Percentiles rank a stretch among this genome's conserved stretches.
Conservation (phyloP, 2,329 filamentous ascomycete genomes). For the Ilyonectria destructans region DNA sequence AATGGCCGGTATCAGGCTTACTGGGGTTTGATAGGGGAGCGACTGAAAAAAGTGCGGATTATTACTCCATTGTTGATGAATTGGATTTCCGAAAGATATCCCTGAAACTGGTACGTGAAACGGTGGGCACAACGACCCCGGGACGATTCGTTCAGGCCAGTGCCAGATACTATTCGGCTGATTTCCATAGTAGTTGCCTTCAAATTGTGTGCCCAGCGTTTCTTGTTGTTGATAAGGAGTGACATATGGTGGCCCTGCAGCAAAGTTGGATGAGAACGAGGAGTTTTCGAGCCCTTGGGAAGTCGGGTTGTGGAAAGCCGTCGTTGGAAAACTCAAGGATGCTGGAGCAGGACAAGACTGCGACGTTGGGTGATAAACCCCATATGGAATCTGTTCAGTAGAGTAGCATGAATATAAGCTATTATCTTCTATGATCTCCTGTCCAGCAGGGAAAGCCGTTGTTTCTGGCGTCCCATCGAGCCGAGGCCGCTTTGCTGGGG, state of each 20-base stretch:
- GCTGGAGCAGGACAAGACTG: not conserved
- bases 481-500: constrained; percentile 12
- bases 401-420: too few relatives aligned
- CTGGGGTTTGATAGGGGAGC: not conserved
- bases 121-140: not conserved
- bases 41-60: not conserved
- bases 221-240: not conserved
- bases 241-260: not conserved
- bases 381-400: not conserved
- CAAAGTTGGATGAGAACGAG: not conserved
- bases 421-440: too few relatives aligned
- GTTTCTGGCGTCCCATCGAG: not conserved
- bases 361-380: too few relatives aligned
- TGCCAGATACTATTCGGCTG: not conserved
- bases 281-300: not conserved
- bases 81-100: too few relatives aligned
- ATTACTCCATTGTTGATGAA: not conserved
- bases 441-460: not conserved
- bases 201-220: not conserved
- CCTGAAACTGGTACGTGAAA: not conserved
- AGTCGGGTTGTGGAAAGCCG: not conserved
- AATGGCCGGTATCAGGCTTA: not conserved
- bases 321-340: not conserved
- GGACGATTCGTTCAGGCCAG: not conserved
- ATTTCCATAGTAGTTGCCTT: not conserved